Conservation (phyloP, 441 rosid species). For the Adansonia rubrostipa region DNA sequence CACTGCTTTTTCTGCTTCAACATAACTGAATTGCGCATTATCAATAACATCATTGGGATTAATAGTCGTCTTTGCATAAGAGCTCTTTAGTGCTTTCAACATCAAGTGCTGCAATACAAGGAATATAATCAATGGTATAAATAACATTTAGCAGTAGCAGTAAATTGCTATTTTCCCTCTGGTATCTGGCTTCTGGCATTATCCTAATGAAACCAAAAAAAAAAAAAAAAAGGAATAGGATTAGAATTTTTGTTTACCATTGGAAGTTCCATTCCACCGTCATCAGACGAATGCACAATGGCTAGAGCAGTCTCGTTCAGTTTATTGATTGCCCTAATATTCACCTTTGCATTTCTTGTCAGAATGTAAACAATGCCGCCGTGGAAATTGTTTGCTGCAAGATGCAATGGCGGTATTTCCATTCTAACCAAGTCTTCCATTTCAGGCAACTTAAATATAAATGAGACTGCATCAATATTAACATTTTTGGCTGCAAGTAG, state of each 20-base stretch:
- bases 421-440: conserved; percentile 29
- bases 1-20: background rate
- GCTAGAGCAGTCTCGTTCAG: background rate
- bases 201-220: background rate
- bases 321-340: conserved; percentile 2
- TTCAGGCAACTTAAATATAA: conserved; percentile 26
- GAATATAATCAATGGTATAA: background rate
- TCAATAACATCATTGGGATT: background rate
- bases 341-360: conserved; percentile 7
- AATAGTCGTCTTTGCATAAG: background rate
- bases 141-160: background rate
- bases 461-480: background rate
- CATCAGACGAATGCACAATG: background rate
- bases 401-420: conserved; percentile 38
- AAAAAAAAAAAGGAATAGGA: background rate
- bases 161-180: background rate
- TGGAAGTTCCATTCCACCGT: background rate
- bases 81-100: conserved; percentile 11
- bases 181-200: background rate
- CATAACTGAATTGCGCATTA: background rate
- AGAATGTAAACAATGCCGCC: conserved; percentile 10
- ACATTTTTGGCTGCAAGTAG: conserved; percentile 31
- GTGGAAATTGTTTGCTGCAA: conserved; percentile 21
- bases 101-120: conserved; percentile 17
- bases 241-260: conserved; percentile 15